Percentiles rank a stretch among this genome's conserved stretches.
These are phyloP conservation scores for Tylopilus rubrobrunneus DNA, from an alignment of 768 basidiomycete species.

Conservation along the genomic window DNA sequence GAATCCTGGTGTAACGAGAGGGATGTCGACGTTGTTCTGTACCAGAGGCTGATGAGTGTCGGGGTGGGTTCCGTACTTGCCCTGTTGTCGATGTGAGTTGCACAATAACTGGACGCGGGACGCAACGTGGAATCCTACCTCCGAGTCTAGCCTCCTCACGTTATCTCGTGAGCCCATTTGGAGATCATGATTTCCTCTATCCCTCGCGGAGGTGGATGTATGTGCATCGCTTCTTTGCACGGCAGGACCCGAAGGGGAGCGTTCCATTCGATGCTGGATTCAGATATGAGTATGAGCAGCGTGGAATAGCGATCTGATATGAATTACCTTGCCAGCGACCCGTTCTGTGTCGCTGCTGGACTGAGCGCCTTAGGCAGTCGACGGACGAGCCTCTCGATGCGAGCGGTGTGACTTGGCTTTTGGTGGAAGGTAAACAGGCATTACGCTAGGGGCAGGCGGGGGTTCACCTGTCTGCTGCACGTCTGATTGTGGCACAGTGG, in stretches of 20 bases:
- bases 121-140: slow-evolving; percentile 18
- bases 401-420: slow-evolving; percentile 32
- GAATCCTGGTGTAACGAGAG: slow-evolving; percentile 33
- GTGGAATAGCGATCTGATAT: slow-evolving; percentile 11
- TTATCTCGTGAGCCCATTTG: no score
- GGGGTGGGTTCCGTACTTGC: slow-evolving; percentile 16
- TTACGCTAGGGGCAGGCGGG: slow-evolving; percentile 34
- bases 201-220: no score
- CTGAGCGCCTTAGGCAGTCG: no score
- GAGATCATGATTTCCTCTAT: no score
- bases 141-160: slow-evolving; percentile 1
- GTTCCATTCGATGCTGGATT: no score
- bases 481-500: slow-evolving; percentile 19
- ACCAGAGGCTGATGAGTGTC: slow-evolving; percentile 26
- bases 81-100: slow-evolving; percentile 12
- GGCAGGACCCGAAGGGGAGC: no score
- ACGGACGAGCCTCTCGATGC: slow-evolving; percentile 28
- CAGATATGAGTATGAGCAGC: no score
- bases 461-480: slow-evolving; percentile 29
- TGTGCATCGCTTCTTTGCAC: no score
- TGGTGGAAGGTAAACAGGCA: slow-evolving; percentile 33
- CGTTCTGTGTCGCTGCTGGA: slow-evolving; percentile 29
- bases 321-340: slow-evolving; percentile 23
- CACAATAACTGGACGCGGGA: not conserved
- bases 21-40: slow-evolving; percentile 32